phyloP scores from a whole-genome alignment of 164 flowering plant genomes.

The Hamamelis virginiana region DNA sequence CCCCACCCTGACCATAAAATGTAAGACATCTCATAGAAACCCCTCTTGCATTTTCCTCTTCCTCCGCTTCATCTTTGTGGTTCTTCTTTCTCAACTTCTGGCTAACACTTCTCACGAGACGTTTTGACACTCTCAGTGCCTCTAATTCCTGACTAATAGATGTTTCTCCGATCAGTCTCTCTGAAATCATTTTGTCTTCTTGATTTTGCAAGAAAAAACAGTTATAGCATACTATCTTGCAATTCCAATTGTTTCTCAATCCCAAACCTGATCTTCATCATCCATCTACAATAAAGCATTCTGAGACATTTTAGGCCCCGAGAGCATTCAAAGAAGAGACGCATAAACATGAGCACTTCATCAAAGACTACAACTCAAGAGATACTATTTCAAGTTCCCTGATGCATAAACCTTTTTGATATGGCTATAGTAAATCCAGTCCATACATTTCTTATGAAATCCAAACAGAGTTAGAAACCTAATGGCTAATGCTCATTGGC shows the following conservation, averaged over 20 bases:
- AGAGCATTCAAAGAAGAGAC: background rate
- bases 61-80: slow-evolving; percentile 41
- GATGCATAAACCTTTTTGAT: too few species aligned
- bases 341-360: too few species aligned
- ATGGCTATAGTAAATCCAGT: too few species aligned
- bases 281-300: background rate
- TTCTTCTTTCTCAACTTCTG: slow-evolving; percentile 61
- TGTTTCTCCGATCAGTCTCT: slow-evolving; percentile 36
- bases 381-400: background rate
- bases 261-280: background rate
- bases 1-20: slow-evolving; percentile 75
- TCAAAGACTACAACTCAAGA: background rate
- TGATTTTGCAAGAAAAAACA: background rate
- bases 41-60: slow-evolving; percentile 49
- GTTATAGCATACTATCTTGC: background rate
- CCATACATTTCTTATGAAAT: too few species aligned
- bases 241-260: background rate
- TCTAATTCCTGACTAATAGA: slow-evolving; percentile 53
- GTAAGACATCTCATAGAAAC: slow-evolving; percentile 67
- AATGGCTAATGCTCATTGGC: too few species aligned
- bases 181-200: slow-evolving; percentile 27
- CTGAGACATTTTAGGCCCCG: background rate
- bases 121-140: slow-evolving; percentile 61
- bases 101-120: slow-evolving; percentile 70
- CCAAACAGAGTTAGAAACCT: too few species aligned